A percentile compares a stretch with the other conserved stretches of the same genome.
phyloP scores from a whole-genome alignment of 1,139 yeast species.

The Kluyveromyces marxianus region DNA sequence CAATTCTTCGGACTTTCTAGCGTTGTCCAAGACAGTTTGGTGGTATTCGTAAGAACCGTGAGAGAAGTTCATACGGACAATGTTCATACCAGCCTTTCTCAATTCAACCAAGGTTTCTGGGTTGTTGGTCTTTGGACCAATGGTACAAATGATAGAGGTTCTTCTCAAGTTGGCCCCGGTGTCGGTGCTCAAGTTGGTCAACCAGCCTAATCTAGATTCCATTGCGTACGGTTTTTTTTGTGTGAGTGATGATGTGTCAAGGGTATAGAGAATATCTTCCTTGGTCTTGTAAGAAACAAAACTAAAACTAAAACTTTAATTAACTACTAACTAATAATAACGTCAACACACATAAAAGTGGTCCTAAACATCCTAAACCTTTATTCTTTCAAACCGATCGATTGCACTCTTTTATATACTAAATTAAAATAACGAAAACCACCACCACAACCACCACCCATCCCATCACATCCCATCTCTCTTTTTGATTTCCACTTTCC shows the following conservation, averaged over 20 bases:
- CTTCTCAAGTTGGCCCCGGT: constrained; percentile 88
- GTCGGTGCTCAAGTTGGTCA: constrained; percentile 67
- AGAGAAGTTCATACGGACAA: constrained; percentile 97
- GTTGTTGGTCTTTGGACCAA: constrained; percentile 93
- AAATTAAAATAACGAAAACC: too few relatives aligned
- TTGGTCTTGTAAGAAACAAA: background rate
- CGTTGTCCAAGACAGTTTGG: constrained; percentile 91
- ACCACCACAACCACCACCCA: too few relatives aligned
- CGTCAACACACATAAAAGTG: too few relatives aligned
- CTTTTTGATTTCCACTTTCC: too few relatives aligned
- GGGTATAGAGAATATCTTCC: background rate
- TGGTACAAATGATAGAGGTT: constrained; percentile 95
- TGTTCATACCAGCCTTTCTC: constrained; percentile 95
- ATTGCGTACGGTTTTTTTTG: constrained; percentile 11
- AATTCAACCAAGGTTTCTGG: constrained; percentile 78
- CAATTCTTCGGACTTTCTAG: constrained; percentile 84
- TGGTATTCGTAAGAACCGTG: constrained; percentile 98
- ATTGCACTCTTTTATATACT: too few relatives aligned
- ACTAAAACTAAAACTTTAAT: background rate
- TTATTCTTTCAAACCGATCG: too few relatives aligned
- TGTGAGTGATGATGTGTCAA: background rate
- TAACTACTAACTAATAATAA: background rate
- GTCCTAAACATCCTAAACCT: too few relatives aligned
- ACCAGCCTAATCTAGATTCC: constrained; percentile 56
- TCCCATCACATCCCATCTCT: too few relatives aligned